Evolutionary conservation across 2,329 filamentous ascomycete genomes (phyloP).

Genomic region (Tympanopsis confertula): DNA sequence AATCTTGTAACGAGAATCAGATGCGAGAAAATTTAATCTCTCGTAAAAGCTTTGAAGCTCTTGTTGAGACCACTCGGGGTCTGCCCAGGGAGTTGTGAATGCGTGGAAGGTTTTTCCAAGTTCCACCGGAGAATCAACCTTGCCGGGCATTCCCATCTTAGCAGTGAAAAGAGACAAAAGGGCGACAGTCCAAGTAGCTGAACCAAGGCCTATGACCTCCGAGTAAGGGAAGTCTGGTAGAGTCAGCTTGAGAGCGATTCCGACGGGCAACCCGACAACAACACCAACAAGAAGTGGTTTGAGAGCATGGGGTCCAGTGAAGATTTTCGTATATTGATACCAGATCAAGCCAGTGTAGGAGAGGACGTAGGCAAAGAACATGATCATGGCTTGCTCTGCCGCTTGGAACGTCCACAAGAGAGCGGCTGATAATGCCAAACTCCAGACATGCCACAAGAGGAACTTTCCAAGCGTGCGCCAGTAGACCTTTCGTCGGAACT

Average conservation of each 20-base stretch:
- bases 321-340: constrained; percentile 41
- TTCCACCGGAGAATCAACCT: background rate
- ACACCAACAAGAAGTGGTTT: constrained; percentile 32
- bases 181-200: constrained; percentile 37
- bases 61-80: constrained; percentile 32
- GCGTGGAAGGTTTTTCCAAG: background rate
- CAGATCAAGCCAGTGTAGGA: constrained; percentile 32
- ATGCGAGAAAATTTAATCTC: constrained; percentile 17
- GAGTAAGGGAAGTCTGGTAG: constrained; percentile 26
- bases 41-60: constrained; percentile 31
- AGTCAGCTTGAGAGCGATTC: constrained; percentile 27
- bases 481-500: constrained; percentile 33
- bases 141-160: constrained; percentile 29
- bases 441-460: constrained; percentile 37
- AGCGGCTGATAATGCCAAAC: constrained; percentile 29
- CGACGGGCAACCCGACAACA: constrained; percentile 29
- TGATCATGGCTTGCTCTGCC: constrained; percentile 24
- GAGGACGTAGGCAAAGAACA: constrained; percentile 26
- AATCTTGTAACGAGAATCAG: background rate
- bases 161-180: constrained; percentile 31
- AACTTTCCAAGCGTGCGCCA: constrained; percentile 35
- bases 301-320: constrained; percentile 32
- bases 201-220: constrained; percentile 32
- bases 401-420: constrained; percentile 39
- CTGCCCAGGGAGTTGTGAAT: constrained; percentile 6